phyloP scores from a whole-genome alignment of 1,139 yeast species.

The Yamadazyma conglobata region DNA sequence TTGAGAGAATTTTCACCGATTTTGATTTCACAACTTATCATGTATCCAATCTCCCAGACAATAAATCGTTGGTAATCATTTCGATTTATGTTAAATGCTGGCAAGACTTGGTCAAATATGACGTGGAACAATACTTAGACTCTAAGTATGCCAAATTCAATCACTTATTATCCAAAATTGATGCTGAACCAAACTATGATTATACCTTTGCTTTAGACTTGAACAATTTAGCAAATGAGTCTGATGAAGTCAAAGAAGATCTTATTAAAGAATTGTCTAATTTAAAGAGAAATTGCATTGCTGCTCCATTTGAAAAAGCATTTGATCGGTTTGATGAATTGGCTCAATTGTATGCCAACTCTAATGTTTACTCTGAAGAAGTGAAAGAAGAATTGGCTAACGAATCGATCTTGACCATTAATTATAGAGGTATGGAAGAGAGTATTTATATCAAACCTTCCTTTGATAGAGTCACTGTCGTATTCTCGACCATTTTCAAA shows the following conservation, averaged over 20 bases:
- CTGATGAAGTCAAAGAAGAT: constrained; percentile 44
- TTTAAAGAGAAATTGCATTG: constrained; percentile 81
- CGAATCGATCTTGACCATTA: constrained; percentile 66
- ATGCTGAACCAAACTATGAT: constrained; percentile 76
- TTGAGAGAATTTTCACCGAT: constrained; percentile 89
- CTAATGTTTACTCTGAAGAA: constrained; percentile 49
- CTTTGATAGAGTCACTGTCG: constrained; percentile 93
- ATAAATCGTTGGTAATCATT: constrained; percentile 59
- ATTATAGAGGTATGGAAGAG: constrained; percentile 86
- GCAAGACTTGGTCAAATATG: constrained; percentile 67
- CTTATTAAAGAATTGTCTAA: constrained; percentile 66
- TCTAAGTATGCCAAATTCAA: constrained; percentile 35
- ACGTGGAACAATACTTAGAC: constrained; percentile 47
- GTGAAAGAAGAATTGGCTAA: constrained; percentile 45
- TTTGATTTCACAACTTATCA: constrained; percentile 95
- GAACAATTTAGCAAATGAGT: constrained; percentile 32
- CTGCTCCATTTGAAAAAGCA: constrained; percentile 90
- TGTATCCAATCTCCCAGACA: constrained; percentile 72
- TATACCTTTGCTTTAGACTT: constrained; percentile 73
- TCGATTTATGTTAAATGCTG: constrained; percentile 77
- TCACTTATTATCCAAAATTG: constrained; percentile 26
- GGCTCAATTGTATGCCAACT: constrained; percentile 49
- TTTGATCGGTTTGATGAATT: constrained; percentile 74
- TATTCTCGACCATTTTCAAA: constrained; percentile 88
- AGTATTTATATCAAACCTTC: constrained; percentile 88